These are phyloP conservation scores for Mortierella sp. DNA, from an alignment of 371 early-diverging fungal genomes.

Conservation along the genomic window DNA sequence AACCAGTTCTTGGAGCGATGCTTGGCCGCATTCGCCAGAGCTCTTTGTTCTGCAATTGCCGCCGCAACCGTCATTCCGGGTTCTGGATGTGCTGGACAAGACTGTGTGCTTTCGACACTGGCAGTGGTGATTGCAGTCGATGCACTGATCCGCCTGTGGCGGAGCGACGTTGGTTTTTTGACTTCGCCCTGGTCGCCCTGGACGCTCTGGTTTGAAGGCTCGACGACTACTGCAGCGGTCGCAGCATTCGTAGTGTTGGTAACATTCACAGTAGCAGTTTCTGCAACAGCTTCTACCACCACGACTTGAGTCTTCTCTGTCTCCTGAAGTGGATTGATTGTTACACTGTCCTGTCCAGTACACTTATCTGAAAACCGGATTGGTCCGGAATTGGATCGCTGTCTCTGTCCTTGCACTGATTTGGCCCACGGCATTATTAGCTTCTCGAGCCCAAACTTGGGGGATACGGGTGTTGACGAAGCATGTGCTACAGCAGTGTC, in stretches of 20 bases:
- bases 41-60: background rate
- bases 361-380: constrained; percentile 18
- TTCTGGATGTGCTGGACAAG: background rate
- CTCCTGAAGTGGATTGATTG: too few relatives aligned
- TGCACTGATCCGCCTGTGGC: constrained; percentile 29
- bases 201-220: background rate
- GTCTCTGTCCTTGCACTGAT: constrained; percentile 25
- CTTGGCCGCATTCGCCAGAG: constrained; percentile 1
- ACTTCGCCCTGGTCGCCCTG: background rate
- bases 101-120: constrained; percentile 12
- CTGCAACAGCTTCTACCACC: background rate
- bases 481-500: background rate
- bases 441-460: constrained; percentile 15
- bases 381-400: constrained; percentile 38
- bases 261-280: too few relatives aligned
- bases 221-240: background rate
- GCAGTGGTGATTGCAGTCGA: constrained; percentile 8
- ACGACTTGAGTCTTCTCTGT: too few relatives aligned
- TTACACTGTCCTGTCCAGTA: constrained; percentile 3
- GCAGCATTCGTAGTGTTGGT: too few relatives aligned
- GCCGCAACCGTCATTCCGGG: background rate
- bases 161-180: background rate
- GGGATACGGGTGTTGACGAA: constrained; percentile 4
- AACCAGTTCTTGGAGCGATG: constrained; percentile 36
- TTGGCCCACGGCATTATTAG: constrained; percentile 31